phyloP scores from a whole-genome alignment of 2,329 filamentous ascomycete genomes.

The Pseudovirgaria hyperparasitica region DNA sequence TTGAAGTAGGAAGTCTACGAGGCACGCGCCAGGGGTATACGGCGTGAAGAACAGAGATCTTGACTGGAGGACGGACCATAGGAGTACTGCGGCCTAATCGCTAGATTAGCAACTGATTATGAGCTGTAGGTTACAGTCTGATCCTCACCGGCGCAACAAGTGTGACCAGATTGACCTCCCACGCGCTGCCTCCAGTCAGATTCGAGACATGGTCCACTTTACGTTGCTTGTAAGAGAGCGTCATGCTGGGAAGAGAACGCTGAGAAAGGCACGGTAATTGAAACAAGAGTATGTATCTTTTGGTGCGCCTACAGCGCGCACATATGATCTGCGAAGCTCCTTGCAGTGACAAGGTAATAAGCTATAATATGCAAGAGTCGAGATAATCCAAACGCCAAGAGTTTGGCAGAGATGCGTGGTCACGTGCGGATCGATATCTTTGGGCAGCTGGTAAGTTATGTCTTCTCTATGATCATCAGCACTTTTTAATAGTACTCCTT shows the following conservation, averaged over 20 bases:
- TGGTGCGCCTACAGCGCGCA: too few relatives aligned
- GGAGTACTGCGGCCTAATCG: conserved; percentile 58
- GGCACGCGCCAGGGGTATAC: conserved; percentile 53
- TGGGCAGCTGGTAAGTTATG: too few relatives aligned
- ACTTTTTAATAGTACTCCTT: too few relatives aligned
- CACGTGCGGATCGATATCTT: too few relatives aligned
- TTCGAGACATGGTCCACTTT: conserved; percentile 96
- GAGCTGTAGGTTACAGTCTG: conserved; percentile 6
- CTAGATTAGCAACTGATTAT: conserved; percentile 14
- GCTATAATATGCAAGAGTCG: too few relatives aligned
- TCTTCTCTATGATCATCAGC: too few relatives aligned
- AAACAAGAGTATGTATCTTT: too few relatives aligned
- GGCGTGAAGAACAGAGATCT: conserved; percentile 73
- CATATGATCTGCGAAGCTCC: too few relatives aligned
- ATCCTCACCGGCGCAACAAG: conserved; percentile 66
- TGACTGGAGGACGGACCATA: conserved; percentile 83
- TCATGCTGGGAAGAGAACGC: conserved; percentile 14
- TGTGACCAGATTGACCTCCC: conserved; percentile 79
- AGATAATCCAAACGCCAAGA: too few relatives aligned
- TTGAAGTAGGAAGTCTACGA: conserved; percentile 80
- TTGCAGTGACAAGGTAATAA: too few relatives aligned
- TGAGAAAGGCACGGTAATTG: too few relatives aligned
- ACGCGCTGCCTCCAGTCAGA: conserved; percentile 67
- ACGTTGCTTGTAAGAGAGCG: conserved; percentile 64
- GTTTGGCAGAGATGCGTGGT: too few relatives aligned